phyloP scores from a whole-genome alignment of 2,329 filamentous ascomycete species.

The Colletotrichum australisinense region DNA sequence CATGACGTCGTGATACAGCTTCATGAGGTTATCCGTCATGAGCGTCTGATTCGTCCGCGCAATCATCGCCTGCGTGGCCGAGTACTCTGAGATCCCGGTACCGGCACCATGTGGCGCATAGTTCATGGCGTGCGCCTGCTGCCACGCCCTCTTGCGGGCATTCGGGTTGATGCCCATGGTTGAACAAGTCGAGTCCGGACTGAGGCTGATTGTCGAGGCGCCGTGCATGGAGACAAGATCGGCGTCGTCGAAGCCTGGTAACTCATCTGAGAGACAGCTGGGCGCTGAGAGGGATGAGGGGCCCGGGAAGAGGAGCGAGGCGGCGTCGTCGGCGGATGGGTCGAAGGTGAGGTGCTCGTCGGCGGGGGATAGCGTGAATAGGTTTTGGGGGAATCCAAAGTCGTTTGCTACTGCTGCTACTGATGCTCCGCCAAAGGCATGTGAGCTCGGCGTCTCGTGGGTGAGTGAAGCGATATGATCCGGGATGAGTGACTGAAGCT shows the following conservation, averaged over 20 bases:
- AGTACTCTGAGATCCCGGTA: constrained; percentile 29
- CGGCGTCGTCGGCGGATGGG: not conserved
- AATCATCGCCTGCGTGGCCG: constrained; percentile 40
- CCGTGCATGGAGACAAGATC: not conserved
- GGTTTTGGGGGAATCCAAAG: not conserved
- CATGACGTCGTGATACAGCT: constrained; percentile 65
- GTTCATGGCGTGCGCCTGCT: not conserved
- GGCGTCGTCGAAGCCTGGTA: not conserved
- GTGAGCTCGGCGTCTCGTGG: not conserved
- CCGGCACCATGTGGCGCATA: not conserved
- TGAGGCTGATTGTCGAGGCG: not conserved
- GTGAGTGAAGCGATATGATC: not conserved
- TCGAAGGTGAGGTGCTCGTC: not conserved
- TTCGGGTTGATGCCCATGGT: not conserved
- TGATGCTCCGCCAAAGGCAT: not conserved
- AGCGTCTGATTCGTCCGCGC: constrained; percentile 45
- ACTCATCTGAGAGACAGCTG: not conserved
- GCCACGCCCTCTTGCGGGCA: constrained; percentile 2
- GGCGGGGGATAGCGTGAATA: not conserved
- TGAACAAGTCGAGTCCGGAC: not conserved
- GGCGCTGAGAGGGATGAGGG: constrained; percentile 1
- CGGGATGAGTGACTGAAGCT: not conserved
- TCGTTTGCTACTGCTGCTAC: not conserved
- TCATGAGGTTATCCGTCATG: constrained; percentile 56
- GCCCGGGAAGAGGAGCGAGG: not conserved